Percentiles rank a stretch among this genome's conserved stretches.
Conservation (phyloP, 306 rosid genomes). For the Citrullus amarus region DNA sequence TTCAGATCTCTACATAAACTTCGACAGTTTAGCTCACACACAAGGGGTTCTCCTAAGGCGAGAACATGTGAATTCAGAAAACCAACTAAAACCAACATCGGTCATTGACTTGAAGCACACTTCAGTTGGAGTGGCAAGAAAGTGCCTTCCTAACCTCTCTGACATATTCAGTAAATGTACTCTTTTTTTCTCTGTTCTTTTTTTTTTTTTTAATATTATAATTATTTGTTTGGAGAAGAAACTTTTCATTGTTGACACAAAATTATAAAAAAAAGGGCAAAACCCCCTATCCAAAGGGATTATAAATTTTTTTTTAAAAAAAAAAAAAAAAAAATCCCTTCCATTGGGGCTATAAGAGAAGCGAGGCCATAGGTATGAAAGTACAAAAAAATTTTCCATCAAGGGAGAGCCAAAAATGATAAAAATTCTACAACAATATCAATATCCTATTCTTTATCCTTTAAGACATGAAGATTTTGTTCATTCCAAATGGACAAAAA, state of each 20-base stretch:
- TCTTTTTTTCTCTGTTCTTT: not conserved
- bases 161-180: not conserved
- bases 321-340: too few relatives aligned
- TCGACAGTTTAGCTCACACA: not conserved
- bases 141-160: not conserved
- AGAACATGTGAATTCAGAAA: not conserved
- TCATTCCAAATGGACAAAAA: not conserved
- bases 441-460: not conserved
- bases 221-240: too few relatives aligned
- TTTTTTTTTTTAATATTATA: not conserved
- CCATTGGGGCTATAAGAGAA: not conserved
- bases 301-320: too few relatives aligned
- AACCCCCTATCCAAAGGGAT: not conserved
- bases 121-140: not conserved
- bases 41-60: not conserved
- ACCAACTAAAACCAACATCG: not conserved
- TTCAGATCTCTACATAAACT: not conserved
- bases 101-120: not conserved
- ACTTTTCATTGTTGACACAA: too few relatives aligned
- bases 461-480: not conserved
- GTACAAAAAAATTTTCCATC: not conserved
- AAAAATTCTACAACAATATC: too few relatives aligned
- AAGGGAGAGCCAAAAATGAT: not conserved
- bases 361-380: not conserved
- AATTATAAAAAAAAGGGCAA: not conserved